Conservation (phyloP, 2,329 filamentous ascomycete species). For the Amylocarpus encephaloides region DNA sequence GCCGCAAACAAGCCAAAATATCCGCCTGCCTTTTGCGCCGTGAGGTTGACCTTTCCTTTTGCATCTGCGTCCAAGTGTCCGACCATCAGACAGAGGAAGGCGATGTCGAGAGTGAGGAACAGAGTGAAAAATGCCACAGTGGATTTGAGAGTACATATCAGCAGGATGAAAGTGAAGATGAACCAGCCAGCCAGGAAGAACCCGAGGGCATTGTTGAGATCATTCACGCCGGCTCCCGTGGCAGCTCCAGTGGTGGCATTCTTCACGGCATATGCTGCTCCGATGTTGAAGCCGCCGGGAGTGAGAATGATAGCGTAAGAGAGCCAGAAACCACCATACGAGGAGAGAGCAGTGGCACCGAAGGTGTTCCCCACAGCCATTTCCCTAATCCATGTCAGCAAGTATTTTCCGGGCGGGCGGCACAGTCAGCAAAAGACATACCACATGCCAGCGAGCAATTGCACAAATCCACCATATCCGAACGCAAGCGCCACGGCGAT, state of each 20-base stretch:
- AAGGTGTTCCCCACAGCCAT: slow-evolving; percentile 60
- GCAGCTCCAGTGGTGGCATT: slow-evolving; percentile 6
- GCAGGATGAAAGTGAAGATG: slow-evolving; percentile 54
- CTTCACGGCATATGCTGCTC: slow-evolving; percentile 29
- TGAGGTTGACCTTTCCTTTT: slow-evolving; percentile 36
- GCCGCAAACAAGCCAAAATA: slow-evolving; percentile 72
- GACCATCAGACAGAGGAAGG: neutral
- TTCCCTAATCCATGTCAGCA: slow-evolving; percentile 39
- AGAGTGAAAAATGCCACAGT: slow-evolving; percentile 55
- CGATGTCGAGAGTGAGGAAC: slow-evolving; percentile 50
- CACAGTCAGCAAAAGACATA: slow-evolving; percentile 29
- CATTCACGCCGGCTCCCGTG: slow-evolving; percentile 26
- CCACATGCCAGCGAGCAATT: slow-evolving; percentile 64
- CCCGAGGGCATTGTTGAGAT: slow-evolving; percentile 46
- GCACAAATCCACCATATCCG: slow-evolving; percentile 61
- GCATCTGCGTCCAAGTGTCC: slow-evolving; percentile 19
- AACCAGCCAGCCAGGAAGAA: slow-evolving; percentile 56
- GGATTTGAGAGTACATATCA: slow-evolving; percentile 51
- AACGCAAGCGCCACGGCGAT: slow-evolving; percentile 52
- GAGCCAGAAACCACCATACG: slow-evolving; percentile 59
- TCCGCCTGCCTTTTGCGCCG: slow-evolving; percentile 64
- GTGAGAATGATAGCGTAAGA: slow-evolving; percentile 51
- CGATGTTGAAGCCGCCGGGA: slow-evolving; percentile 45
- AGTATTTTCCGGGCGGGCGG: neutral
- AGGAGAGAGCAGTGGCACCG: slow-evolving; percentile 54